Percentiles rank a stretch among this genome's conserved stretches.
Conservation (phyloP, 2,329 filamentous ascomycete genomes). For the Pleomassaria siparia region DNA sequence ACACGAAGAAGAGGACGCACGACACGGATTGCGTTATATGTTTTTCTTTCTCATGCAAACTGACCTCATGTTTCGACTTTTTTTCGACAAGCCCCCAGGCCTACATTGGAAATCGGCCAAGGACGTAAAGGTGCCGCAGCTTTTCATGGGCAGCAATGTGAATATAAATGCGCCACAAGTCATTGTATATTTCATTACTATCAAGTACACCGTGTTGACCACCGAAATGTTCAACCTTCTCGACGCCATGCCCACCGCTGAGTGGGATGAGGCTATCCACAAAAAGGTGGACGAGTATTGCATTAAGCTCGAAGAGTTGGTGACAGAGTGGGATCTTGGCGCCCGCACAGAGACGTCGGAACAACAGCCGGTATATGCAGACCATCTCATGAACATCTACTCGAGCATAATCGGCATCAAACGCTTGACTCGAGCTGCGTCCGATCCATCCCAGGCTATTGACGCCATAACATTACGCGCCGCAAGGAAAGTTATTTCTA, state of each 20-base stretch:
- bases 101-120: constrained; percentile 17
- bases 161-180: constrained; percentile 23
- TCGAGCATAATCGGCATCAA: constrained; percentile 29
- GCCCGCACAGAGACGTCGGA: constrained; percentile 11
- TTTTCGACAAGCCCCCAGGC: constrained; percentile 28
- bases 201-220: constrained; percentile 22
- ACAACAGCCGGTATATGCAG: constrained; percentile 21
- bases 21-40: constrained; percentile 17
- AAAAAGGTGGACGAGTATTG: constrained; percentile 21
- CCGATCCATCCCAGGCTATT: constrained; percentile 6
- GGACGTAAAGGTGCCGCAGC: constrained; percentile 21
- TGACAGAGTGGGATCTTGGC: constrained; percentile 23
- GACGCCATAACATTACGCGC: constrained; percentile 21
- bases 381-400: constrained; percentile 28
- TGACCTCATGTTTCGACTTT: constrained; percentile 29
- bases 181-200: constrained; percentile 22
- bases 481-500: constrained; percentile 25
- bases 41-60: constrained; percentile 29
- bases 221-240: constrained; percentile 22
- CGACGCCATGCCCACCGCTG: constrained; percentile 10
- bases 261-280: constrained; percentile 1
- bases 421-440: constrained; percentile 13
- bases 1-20: constrained; percentile 22
- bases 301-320: constrained; percentile 17
- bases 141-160: constrained; percentile 14